Evolutionary conservation across 345 rosid species (phyloP).

Genomic region (Dipteronia sinensis): DNA sequence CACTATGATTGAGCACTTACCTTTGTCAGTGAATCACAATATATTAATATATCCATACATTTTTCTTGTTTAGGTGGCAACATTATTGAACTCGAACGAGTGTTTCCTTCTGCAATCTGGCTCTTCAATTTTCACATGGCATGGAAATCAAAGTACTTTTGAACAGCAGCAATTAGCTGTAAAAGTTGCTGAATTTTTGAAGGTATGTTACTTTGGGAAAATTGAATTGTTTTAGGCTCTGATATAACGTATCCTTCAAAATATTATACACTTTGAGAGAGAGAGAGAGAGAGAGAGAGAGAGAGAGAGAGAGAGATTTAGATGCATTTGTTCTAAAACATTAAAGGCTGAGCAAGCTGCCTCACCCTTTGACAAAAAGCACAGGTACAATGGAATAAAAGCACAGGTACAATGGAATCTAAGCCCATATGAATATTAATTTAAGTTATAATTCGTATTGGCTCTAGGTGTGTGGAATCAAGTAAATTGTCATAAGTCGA

Average conservation of each 20-base stretch:
- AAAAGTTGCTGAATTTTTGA: constrained; percentile 81
- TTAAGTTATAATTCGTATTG: neutral
- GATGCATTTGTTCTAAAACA: neutral
- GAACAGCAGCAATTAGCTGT: constrained; percentile 92
- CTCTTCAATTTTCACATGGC: constrained; percentile 84
- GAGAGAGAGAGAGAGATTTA: no score
- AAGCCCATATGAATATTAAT: neutral
- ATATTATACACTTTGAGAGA: neutral
- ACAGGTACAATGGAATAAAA: neutral
- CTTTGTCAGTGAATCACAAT: constrained; percentile 3
- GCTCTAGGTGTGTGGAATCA: neutral
- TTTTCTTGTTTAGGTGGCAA: constrained; percentile 63
- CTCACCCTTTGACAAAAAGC: neutral
- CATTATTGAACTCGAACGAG: constrained; percentile 78
- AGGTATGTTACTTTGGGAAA: constrained; percentile 47
- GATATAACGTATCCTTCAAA: neutral
- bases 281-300: neutral
- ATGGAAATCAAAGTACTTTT: constrained; percentile 88
- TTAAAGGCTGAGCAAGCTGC: constrained; percentile 1
- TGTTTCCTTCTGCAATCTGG: constrained; percentile 99
- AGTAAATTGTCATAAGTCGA: neutral
- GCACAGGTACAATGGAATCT: neutral
- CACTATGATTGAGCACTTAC: constrained; percentile 2
- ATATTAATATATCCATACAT: constrained; percentile 4
- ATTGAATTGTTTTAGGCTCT: constrained; percentile 12